A percentile compares a stretch with the other conserved stretches of the same genome.
phyloP scores from a whole-genome alignment of 805 yeast species.

The Suhomyces sp. region DNA sequence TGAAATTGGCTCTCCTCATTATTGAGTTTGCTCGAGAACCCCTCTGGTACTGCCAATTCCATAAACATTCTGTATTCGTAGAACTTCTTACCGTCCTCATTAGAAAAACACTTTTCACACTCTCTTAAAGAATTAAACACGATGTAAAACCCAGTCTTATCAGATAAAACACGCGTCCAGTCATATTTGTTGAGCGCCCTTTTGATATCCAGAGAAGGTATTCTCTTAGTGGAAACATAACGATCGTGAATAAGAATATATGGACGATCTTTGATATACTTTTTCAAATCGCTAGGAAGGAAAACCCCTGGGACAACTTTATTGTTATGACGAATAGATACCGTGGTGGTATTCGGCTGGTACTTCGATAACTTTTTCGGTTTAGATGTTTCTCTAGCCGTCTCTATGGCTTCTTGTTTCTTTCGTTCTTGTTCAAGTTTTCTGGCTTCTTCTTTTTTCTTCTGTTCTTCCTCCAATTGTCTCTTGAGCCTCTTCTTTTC shows the following conservation, averaged over 20 bases:
- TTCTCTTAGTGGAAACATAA: conserved; percentile 47
- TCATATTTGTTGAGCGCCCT: conserved; percentile 55
- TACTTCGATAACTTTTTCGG: conserved; percentile 9
- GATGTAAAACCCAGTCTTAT: conserved; percentile 65
- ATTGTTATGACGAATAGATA: conserved; percentile 30
- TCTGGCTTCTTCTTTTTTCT: conserved; percentile 13
- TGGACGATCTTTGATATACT: conserved; percentile 55
- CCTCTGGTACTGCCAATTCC: conserved; percentile 57
- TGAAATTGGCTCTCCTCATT: conserved; percentile 13
- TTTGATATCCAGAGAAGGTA: conserved; percentile 58
- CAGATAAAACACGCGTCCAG: conserved; percentile 66
- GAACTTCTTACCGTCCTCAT: conserved; percentile 58
- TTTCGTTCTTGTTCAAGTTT: conserved; percentile 12
- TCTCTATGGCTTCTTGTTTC: conserved; percentile 9
- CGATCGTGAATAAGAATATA: conserved; percentile 54
- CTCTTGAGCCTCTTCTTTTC: conserved; percentile 22
- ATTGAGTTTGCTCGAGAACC: conserved; percentile 15
- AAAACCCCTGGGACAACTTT: conserved; percentile 33
- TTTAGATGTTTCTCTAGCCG: neutral
- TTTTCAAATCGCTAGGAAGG: conserved; percentile 50
- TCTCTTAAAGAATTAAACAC: conserved; percentile 62
- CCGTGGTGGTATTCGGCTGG: conserved; percentile 35
- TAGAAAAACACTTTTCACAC: conserved; percentile 57
- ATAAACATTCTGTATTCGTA: conserved; percentile 50
- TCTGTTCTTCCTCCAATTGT: conserved; percentile 17